phyloP scores from a whole-genome alignment of 1,284 basidiomycete genomes.

The Sporisorium sorghi region DNA sequence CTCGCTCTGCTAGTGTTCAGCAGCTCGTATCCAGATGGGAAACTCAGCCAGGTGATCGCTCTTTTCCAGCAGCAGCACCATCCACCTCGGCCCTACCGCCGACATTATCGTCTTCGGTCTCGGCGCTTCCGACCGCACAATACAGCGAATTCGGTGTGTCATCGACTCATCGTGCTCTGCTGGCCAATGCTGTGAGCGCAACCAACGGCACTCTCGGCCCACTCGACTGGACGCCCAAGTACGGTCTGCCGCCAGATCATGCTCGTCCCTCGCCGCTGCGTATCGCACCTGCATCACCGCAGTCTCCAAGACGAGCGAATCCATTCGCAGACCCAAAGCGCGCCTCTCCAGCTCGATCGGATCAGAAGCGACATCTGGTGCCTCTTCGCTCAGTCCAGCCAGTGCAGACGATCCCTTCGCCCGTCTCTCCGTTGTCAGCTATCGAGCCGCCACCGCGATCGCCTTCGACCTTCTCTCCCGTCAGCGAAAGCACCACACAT shows the following conservation, averaged over 20 bases:
- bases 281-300: not conserved
- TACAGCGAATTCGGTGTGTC: not conserved
- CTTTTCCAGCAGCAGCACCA: not conserved
- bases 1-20: constrained; percentile 35
- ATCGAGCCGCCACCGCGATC: constrained; percentile 5
- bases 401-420: constrained; percentile 29
- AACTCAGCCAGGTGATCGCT: constrained; percentile 15
- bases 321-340: constrained; percentile 7
- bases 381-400: constrained; percentile 35
- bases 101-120: not conserved
- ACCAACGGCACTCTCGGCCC: constrained; percentile 42
- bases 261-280: constrained; percentile 4
- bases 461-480: constrained; percentile 13
- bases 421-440: constrained; percentile 7
- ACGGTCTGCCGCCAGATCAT: constrained; percentile 23
- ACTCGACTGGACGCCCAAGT: constrained; percentile 51
- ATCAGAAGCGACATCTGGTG: constrained; percentile 20
- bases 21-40: constrained; percentile 47
- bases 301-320: constrained; percentile 1
- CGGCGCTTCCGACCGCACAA: not conserved
- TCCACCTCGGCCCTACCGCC: not conserved
- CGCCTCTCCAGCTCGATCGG: not conserved
- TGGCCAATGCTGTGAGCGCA: constrained; percentile 23
- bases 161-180: constrained; percentile 14
- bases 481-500: constrained; percentile 4